These are phyloP conservation scores for Prillingera fragicola DNA, from an alignment of 1,284 basidiomycete species.

Conservation along the genomic window DNA sequence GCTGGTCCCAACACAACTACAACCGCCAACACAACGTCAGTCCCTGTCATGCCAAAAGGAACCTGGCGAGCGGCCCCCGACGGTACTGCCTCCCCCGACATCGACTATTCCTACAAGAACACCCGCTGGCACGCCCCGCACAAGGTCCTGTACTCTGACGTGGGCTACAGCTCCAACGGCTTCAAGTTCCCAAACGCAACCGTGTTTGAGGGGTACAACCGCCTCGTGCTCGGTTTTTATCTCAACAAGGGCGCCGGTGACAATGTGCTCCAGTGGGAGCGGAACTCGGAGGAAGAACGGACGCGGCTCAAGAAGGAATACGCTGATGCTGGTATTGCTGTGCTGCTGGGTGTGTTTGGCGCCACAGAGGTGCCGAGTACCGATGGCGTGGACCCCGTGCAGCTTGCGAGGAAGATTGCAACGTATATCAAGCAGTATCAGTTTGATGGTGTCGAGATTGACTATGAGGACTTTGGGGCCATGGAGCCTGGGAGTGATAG, in stretches of 20 bases:
- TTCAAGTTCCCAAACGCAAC: not conserved
- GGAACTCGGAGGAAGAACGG: too few relatives aligned
- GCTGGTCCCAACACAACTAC: too few relatives aligned
- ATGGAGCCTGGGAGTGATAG: constrained; percentile 6
- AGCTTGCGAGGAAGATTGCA: constrained; percentile 25
- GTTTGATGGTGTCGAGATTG: constrained; percentile 49
- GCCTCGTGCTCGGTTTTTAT: not conserved
- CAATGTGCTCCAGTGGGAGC: not conserved
- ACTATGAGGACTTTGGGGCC: constrained; percentile 37
- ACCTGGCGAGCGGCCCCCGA: too few relatives aligned
- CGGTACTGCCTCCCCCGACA: too few relatives aligned
- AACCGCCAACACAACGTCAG: too few relatives aligned
- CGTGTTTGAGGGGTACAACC: not conserved
- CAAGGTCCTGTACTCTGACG: not conserved
- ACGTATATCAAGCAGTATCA: constrained; percentile 35
- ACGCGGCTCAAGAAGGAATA: too few relatives aligned
- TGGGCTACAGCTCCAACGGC: not conserved
- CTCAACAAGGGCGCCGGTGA: not conserved
- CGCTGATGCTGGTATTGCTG: constrained; percentile 39
- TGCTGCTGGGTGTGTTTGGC: constrained; percentile 41
- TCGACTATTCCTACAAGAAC: not conserved
- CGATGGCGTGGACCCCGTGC: constrained; percentile 25
- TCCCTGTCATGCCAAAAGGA: too few relatives aligned
- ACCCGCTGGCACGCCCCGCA: not conserved
- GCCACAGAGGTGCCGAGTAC: constrained; percentile 35